Conservation (phyloP, 441 rosid genomes). For the Capsella rubella region DNA sequence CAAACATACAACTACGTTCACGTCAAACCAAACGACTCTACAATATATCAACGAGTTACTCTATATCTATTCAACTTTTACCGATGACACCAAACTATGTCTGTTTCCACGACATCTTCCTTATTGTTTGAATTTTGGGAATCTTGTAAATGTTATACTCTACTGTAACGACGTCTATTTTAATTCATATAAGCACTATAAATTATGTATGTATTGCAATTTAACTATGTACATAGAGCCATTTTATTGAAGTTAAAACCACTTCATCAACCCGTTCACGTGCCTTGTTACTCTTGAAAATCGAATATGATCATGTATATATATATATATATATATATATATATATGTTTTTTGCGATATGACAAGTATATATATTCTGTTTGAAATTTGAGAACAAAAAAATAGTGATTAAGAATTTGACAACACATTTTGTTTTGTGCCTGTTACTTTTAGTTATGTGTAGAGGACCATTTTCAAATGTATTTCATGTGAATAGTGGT, state of each 20-base stretch:
- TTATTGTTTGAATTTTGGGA: too few relatives aligned
- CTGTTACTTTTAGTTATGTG: neutral
- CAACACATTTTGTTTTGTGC: neutral
- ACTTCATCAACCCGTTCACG: neutral
- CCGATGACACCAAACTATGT: conserved; percentile 1
- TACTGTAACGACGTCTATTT: neutral
- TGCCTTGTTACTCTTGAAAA: conserved; percentile 7
- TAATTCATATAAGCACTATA: too few relatives aligned
- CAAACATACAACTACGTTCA: conserved; percentile 11
- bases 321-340: neutral
- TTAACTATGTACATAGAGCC: neutral
- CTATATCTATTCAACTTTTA: neutral
- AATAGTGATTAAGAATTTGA: neutral
- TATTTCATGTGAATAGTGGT: neutral
- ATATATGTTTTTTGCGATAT: neutral
- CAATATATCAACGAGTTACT: conserved; percentile 7
- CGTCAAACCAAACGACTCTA: conserved; percentile 19
- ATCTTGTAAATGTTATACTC: too few relatives aligned
- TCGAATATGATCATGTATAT: neutral
- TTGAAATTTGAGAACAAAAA: neutral
- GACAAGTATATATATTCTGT: neutral
- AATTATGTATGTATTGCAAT: too few relatives aligned
- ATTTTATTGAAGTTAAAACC: neutral
- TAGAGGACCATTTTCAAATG: neutral
- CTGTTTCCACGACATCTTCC: too few relatives aligned